These are phyloP conservation scores for Rhodosporidiobolus odoratus DNA, from an alignment of 768 basidiomycete genomes.

Conservation along the genomic window DNA sequence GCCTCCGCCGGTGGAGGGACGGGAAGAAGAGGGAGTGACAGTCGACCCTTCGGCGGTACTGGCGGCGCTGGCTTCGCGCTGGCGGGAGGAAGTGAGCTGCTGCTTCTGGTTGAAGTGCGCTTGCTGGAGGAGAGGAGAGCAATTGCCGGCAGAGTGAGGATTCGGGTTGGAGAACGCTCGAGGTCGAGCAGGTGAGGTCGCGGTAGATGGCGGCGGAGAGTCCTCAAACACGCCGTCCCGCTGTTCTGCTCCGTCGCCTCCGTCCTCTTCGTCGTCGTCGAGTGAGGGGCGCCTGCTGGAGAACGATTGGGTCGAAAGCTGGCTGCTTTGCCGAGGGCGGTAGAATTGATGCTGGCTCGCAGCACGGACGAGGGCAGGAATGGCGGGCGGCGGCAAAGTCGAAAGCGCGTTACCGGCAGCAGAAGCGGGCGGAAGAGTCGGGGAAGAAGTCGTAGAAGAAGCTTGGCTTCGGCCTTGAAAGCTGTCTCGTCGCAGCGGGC, in stretches of 20 bases:
- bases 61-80: neutral
- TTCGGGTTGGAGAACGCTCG: constrained; percentile 24
- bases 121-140: constrained; percentile 27
- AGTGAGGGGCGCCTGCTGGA: neutral
- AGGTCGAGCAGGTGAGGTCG: neutral
- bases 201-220: neutral
- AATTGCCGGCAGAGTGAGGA: neutral
- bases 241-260: neutral
- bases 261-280: constrained; percentile 11
- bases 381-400: constrained; percentile 2
- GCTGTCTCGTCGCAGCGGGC: constrained; percentile 22
- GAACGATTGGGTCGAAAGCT: constrained; percentile 26
- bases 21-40: constrained; percentile 9
- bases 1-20: constrained; percentile 17
- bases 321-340: constrained; percentile 31
- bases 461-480: neutral
- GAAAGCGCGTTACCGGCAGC: neutral
- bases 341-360: constrained; percentile 33
- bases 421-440: neutral
- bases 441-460: constrained; percentile 10
- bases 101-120: constrained; percentile 8
- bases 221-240: constrained; percentile 1
- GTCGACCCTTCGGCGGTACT: neutral
- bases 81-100: neutral
- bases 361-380: constrained; percentile 10